phyloP scores from a whole-genome alignment of 148 eudicot genomes.

The Camellia lanceoleosa region DNA sequence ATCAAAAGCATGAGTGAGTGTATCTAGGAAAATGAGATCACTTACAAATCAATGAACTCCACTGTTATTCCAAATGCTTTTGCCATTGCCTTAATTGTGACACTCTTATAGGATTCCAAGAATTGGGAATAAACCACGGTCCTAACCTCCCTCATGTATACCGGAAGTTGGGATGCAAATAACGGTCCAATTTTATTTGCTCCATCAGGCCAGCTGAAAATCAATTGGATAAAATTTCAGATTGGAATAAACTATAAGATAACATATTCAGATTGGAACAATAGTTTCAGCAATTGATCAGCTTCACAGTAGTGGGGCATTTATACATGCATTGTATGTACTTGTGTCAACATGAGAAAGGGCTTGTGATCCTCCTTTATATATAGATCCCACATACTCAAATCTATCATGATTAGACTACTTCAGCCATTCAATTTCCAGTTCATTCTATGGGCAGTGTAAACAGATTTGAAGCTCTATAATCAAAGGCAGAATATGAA shows the following conservation, averaged over 20 bases:
- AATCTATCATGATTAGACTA: neutral
- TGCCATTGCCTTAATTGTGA: constrained; percentile 96
- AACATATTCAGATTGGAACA: neutral
- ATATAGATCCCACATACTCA: neutral
- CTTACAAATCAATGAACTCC: constrained; percentile 95
- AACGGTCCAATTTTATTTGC: constrained; percentile 88
- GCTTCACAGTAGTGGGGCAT: neutral
- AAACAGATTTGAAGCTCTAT: no score
- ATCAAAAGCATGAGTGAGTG: neutral
- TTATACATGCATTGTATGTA: neutral
- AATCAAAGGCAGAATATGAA: no score
- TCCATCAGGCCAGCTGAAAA: constrained; percentile 84
- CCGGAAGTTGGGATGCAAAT: constrained; percentile 87
- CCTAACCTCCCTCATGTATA: constrained; percentile 98
- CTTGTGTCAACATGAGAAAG: neutral
- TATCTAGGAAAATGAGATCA: constrained; percentile 8
- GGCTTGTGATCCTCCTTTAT: neutral
- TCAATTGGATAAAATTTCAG: neutral
- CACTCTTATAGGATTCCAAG: constrained; percentile 96
- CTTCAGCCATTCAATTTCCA: no score
- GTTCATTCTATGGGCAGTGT: no score
- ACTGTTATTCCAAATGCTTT: constrained; percentile 88
- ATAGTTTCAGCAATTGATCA: no score
- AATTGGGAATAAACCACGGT: constrained; percentile 94
- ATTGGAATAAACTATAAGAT: neutral